Evolutionary conservation across 805 yeast genomes (phyloP), one percentile per base, ranked within the genome.

Genomic region (Scheffersomyces ergatensis): DNA sequence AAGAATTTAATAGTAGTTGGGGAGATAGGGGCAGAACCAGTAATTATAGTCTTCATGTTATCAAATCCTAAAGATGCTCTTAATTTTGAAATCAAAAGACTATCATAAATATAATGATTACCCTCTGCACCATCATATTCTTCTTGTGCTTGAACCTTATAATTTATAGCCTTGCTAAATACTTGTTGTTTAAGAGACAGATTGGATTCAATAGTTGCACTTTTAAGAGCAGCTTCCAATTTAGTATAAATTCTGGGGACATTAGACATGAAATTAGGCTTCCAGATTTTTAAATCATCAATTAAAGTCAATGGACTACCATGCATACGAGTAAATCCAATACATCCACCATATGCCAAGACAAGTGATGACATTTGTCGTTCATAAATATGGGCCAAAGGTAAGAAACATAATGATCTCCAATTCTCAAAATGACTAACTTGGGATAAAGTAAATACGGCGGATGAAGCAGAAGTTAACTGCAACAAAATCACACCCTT

Each of bases 21-120:
- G 17, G 85, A 65, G 44, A 85, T 70, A 19, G 93, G 92, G 3
- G 92, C 89, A n/a, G 88, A 82, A 23, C 92, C 75, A 12, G 63
- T 53, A 35, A 55, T 46, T 42, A 60, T 32, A 21, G 50, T 49
- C 20, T 44, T 18, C 37, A 56, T 46, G 49, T 54, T 53, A 52
- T 62, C 59, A 54, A 50, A 65, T 46, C 54, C 74, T 50, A 45
- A 63, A 49, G 48, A 57, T 57, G 53, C 44, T 29, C 60, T 54
- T 49, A 64, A 52, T 34, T 75, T 68, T n/a, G 69, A 68, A 9
- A 70, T 54, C 23, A 69, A 58, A 14, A 50, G 53, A 47, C 26
- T 56, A 40, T 72, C 72, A 34, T 67, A 67, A 5, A 76, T 38
- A 18, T 58, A 49, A 43, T 51, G 67, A 14, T 43, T 49, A 41